phyloP scores from a whole-genome alignment of 495 filamentous ascomycete genomes.

The Haplographium delicatum region DNA sequence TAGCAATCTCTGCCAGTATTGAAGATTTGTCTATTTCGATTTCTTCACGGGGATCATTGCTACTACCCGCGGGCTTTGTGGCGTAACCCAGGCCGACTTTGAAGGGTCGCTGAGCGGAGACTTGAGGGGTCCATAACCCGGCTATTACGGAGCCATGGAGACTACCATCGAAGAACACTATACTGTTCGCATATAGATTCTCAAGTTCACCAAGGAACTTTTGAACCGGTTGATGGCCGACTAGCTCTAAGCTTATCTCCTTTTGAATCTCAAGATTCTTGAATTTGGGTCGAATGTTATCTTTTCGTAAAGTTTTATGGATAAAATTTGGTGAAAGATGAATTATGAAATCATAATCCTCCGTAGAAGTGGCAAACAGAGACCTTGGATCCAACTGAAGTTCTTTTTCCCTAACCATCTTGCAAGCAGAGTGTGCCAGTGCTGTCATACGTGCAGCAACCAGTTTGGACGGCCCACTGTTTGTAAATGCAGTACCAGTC shows the following conservation, averaged over 20 bases:
- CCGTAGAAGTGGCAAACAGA: conserved; percentile 63
- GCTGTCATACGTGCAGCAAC: conserved; percentile 78
- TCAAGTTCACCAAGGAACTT: conserved; percentile 57
- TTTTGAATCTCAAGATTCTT: conserved; percentile 62
- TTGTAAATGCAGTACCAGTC: conserved; percentile 77
- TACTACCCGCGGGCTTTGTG: conserved; percentile 44
- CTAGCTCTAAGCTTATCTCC: conserved; percentile 30
- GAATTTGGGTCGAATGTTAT: conserved; percentile 39
- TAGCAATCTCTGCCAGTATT: conserved; percentile 75
- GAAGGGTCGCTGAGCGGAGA: conserved; percentile 48
- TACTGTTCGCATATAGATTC: conserved; percentile 51
- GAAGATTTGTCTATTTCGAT: conserved; percentile 66
- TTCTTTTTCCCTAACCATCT: conserved; percentile 51
- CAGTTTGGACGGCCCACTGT: conserved; percentile 66
- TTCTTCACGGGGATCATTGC: conserved; percentile 11
- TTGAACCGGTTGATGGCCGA: conserved; percentile 43
- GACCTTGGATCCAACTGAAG: conserved; percentile 49
- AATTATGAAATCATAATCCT: conserved; percentile 82
- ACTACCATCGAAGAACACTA: conserved; percentile 70
- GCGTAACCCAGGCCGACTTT: conserved; percentile 65
- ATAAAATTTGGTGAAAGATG: conserved; percentile 53
- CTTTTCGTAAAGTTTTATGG: conserved; percentile 21
- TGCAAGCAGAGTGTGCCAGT: conserved; percentile 67
- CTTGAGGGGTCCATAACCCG: conserved; percentile 74
- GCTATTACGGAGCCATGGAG: conserved; percentile 55